Conservation (phyloP, 257 asterid genomes). For the Verbascum thapsus region DNA sequence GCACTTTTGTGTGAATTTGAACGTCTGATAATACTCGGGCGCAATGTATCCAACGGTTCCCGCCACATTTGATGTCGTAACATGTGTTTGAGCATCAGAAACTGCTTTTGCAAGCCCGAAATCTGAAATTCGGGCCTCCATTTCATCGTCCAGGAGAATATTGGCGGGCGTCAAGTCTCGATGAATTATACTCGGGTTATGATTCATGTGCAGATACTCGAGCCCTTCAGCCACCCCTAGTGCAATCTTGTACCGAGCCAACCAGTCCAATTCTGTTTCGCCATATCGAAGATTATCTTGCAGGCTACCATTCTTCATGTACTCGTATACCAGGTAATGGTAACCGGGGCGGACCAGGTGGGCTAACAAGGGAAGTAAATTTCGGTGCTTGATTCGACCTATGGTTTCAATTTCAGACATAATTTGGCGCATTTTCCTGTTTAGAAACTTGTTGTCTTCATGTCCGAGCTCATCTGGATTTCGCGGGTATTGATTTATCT, state of each 20-base stretch:
- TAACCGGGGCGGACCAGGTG: neutral
- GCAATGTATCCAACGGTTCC: slow-evolving; percentile 61
- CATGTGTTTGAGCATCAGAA: slow-evolving; percentile 48
- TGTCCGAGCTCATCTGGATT: no score
- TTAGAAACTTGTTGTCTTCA: slow-evolving; percentile 33
- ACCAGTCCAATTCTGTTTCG: slow-evolving; percentile 45
- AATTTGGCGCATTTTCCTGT: slow-evolving; percentile 50
- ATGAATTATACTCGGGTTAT: slow-evolving; percentile 47
- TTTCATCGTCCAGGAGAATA: slow-evolving; percentile 55
- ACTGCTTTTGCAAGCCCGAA: slow-evolving; percentile 60
- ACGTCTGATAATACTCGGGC: slow-evolving; percentile 53
- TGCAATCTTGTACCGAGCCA: slow-evolving; percentile 44
- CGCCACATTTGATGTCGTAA: slow-evolving; percentile 53
- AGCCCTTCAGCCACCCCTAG: slow-evolving; percentile 56
- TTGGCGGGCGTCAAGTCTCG: slow-evolving; percentile 64
- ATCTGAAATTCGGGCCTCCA: slow-evolving; percentile 64
- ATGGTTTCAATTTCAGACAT: slow-evolving; percentile 54
- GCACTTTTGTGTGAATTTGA: slow-evolving; percentile 59
- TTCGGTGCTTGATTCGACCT: slow-evolving; percentile 23
- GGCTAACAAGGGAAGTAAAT: neutral
- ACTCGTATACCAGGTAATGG: slow-evolving; percentile 29
- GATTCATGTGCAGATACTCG: slow-evolving; percentile 54
- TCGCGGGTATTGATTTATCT: no score
- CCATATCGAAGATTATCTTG: slow-evolving; percentile 45
- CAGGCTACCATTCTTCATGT: slow-evolving; percentile 53